phyloP scores from a whole-genome alignment of 768 basidiomycete species.

The Phaeotremella fagi region DNA sequence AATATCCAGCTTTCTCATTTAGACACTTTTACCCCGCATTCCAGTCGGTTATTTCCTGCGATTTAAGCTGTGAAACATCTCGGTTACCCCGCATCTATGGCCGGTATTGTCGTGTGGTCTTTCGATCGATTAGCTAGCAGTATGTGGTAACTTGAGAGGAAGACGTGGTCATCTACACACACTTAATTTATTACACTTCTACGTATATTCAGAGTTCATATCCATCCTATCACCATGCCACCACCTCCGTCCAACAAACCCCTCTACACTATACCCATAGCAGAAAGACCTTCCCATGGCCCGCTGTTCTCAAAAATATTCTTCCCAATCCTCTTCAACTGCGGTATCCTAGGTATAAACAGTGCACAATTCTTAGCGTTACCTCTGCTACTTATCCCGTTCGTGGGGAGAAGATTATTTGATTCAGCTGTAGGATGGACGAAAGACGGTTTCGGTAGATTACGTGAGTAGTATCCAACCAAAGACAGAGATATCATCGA shows the following conservation, averaged over 20 bases:
- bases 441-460: slow-evolving; percentile 72
- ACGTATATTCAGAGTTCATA: too few species aligned
- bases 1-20: not conserved
- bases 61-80: not conserved
- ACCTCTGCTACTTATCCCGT: slow-evolving; percentile 63
- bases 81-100: too few species aligned
- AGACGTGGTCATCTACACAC: too few species aligned
- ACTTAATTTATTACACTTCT: too few species aligned
- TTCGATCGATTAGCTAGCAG: too few species aligned
- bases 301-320: slow-evolving; percentile 28
- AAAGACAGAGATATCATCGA: too few species aligned
- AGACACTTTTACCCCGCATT: not conserved
- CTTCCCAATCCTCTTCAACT: slow-evolving; percentile 52
- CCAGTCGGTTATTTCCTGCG: not conserved
- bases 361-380: slow-evolving; percentile 67
- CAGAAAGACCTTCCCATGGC: slow-evolving; percentile 38
- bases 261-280: slow-evolving; percentile 49
- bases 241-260: too few species aligned
- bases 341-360: slow-evolving; percentile 66
- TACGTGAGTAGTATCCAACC: slow-evolving; percentile 56
- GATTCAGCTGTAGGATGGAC: slow-evolving; percentile 69
- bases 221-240: too few species aligned
- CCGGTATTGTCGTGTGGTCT: too few species aligned
- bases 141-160: too few species aligned
- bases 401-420: slow-evolving; percentile 57